Conservation (phyloP, 2,329 filamentous ascomycete species). For the Penicillium sp. region DNA sequence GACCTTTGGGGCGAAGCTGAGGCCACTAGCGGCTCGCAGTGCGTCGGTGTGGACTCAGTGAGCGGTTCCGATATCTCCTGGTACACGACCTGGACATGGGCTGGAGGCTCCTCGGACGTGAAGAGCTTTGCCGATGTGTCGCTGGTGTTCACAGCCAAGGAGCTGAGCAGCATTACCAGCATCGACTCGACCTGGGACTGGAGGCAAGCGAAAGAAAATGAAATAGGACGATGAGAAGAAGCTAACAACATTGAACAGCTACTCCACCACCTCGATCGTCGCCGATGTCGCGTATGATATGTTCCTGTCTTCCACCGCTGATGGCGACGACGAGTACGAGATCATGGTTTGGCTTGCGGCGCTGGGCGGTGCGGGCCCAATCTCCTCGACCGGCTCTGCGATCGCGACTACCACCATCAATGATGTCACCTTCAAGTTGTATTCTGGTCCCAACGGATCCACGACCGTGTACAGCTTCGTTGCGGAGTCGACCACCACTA, state of each 20-base stretch:
- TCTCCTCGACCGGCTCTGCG: constrained; percentile 50
- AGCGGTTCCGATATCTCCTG: constrained; percentile 41
- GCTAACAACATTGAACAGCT: constrained; percentile 27
- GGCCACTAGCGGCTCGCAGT: constrained; percentile 43
- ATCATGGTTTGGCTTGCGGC: constrained; percentile 67
- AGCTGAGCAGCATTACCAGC: constrained; percentile 38
- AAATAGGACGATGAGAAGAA: background rate
- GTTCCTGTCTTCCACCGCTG: constrained; percentile 55
- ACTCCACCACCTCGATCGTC: constrained; percentile 51
- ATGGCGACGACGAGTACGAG: constrained; percentile 56
- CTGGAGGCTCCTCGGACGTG: constrained; percentile 41
- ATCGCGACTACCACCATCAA: constrained; percentile 57
- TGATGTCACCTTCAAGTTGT: constrained; percentile 59
- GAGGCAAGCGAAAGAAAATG: constrained; percentile 28
- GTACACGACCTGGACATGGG: constrained; percentile 49
- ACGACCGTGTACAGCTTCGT: constrained; percentile 63
- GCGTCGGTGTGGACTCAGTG: constrained; percentile 42
- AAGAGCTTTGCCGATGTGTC: constrained; percentile 52
- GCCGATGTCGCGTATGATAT: constrained; percentile 64
- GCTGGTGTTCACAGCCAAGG: constrained; percentile 36
- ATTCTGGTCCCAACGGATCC: constrained; percentile 59
- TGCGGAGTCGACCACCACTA: constrained; percentile 47
- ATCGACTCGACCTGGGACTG: constrained; percentile 50
- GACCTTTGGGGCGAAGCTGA: constrained; percentile 52
- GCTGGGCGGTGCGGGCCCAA: constrained; percentile 58